Evolutionary conservation across 306 rosid species (phyloP).

Genomic region (barrel medic (Medicago truncatula)): MtrunA17r5.0-ANR NC_053043.1:9435501-9436000

Average conservation of each 20-base stretch:
- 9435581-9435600: constrained; percentile 86
- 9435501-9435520: constrained; percentile 69
- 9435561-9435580: constrained; percentile 56
- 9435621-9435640: neutral
- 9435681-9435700: no score
- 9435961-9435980: neutral
- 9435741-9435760: neutral
- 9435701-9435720: no score
- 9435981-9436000: no score
- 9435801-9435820: constrained; percentile 59
- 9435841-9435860: constrained; percentile 14
- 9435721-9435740: no score
- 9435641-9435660: no score
- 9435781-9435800: constrained; percentile 12
- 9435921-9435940: neutral
- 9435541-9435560: constrained; percentile 77
- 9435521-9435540: constrained; percentile 84
- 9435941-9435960: neutral
- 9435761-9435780: constrained; percentile 22
- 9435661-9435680: neutral
- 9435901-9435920: constrained; percentile 14
- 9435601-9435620: neutral
- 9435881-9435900: neutral
- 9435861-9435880: neutral
- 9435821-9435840: constrained; percentile 62